Evolutionary conservation across 2,329 filamentous ascomycete species (phyloP).

Genomic region (Didymella segeticola): DNA sequence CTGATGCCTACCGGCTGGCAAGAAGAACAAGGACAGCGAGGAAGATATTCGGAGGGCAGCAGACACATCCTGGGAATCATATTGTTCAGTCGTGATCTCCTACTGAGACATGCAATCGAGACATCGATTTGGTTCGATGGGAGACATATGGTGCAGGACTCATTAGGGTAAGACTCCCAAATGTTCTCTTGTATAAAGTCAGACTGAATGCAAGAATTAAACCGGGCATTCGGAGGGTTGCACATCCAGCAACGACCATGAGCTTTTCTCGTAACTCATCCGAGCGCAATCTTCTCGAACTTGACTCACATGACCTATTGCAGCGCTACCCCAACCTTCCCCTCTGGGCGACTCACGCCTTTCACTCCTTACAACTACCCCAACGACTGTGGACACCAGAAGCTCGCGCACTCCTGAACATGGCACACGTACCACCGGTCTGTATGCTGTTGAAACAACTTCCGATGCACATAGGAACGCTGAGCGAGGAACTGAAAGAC

Average conservation of each 20-base stretch:
- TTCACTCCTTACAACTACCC: neutral
- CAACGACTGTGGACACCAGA: neutral
- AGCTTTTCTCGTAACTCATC: neutral
- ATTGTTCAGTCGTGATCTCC: too few species aligned
- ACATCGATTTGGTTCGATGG: too few species aligned
- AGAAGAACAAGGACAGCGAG: too few species aligned
- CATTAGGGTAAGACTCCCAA: too few species aligned
- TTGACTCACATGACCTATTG: neutral
- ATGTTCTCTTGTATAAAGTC: too few species aligned
- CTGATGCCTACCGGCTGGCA: neutral
- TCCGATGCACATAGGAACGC: neutral
- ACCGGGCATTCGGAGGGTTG: too few species aligned
- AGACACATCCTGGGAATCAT: too few species aligned
- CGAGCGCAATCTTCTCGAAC: neutral
- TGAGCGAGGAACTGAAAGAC: neutral
- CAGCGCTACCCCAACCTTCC: conserved; percentile 1
- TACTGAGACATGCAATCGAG: neutral
- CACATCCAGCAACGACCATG: neutral
- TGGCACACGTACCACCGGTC: neutral
- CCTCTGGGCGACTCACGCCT: neutral
- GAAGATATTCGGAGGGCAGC: too few species aligned
- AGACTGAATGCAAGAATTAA: too few species aligned
- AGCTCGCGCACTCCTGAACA: conserved; percentile 4
- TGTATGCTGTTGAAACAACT: neutral
- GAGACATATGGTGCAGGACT: too few species aligned